Percentiles rank a stretch among this genome's conserved stretches.
phyloP scores from a whole-genome alignment of 2,329 filamentous ascomycete genomes.

The Paradendryphiella salina region DNA sequence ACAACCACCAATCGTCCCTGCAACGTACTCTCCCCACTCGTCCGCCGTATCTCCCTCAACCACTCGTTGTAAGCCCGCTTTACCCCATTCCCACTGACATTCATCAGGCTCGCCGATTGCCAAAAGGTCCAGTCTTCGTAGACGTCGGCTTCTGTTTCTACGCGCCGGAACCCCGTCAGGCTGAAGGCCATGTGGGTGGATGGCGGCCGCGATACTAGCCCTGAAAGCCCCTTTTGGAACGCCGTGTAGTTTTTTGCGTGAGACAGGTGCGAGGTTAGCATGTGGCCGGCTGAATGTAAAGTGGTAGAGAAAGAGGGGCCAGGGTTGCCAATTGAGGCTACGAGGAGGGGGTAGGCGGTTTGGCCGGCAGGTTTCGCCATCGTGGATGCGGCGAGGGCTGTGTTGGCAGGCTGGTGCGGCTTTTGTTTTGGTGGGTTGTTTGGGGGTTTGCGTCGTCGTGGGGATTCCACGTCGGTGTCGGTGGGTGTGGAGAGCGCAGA shows the following conservation, averaged over 20 bases:
- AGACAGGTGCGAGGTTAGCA: constrained; percentile 60
- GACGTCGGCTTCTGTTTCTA: constrained; percentile 10
- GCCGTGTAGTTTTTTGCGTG: constrained; percentile 35
- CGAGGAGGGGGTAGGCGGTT: constrained; percentile 61
- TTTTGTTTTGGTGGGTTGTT: constrained; percentile 22
- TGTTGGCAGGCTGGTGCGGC: not conserved
- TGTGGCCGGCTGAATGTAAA: constrained; percentile 86
- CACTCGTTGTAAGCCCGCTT: constrained; percentile 65
- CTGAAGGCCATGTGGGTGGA: constrained; percentile 47
- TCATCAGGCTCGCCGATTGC: constrained; percentile 81
- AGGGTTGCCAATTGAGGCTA: constrained; percentile 88
- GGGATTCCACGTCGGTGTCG: constrained; percentile 24
- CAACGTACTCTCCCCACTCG: constrained; percentile 13
- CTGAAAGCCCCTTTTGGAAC: constrained; percentile 36
- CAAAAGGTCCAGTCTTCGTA: constrained; percentile 63
- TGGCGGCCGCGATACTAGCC: constrained; percentile 35
- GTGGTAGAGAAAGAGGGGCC: constrained; percentile 68
- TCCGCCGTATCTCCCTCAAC: constrained; percentile 22
- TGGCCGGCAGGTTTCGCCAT: constrained; percentile 32
- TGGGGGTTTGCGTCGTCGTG: constrained; percentile 14
- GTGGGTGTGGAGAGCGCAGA: constrained; percentile 21
- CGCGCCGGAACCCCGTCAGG: constrained; percentile 42
- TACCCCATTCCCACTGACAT: constrained; percentile 74
- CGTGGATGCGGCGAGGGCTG: constrained; percentile 2
- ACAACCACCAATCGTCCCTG: constrained; percentile 69